Evolutionary conservation across 768 basidiomycete species (phyloP).

Genomic region (Hortiboletus flavorubellus): DNA sequence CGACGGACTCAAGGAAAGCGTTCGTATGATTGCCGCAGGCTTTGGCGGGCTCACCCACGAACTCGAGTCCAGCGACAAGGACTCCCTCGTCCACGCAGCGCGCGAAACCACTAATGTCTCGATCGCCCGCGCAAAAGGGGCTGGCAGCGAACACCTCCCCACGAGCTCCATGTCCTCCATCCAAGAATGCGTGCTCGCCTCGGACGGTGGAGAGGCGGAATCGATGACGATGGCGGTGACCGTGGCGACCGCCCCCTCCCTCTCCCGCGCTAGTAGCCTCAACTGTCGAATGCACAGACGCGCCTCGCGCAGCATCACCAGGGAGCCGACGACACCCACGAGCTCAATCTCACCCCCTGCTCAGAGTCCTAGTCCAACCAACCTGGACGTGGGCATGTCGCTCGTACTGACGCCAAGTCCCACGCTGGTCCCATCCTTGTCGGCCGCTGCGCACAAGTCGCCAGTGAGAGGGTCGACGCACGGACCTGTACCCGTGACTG

Average conservation of each 20-base stretch:
- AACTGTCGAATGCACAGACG: conserved; percentile 15
- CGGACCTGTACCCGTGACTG: conserved; percentile 24
- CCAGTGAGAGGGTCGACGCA: not conserved
- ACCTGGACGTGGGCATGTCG: conserved; percentile 11
- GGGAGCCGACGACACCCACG: not conserved
- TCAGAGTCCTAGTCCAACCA: not conserved
- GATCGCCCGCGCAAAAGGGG: conserved; percentile 20
- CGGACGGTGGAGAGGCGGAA: not conserved
- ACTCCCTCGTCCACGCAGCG: not conserved
- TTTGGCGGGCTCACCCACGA: conserved; percentile 25
- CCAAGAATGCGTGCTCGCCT: conserved; percentile 21
- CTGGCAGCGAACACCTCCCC: conserved; percentile 37
- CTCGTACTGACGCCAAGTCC: conserved; percentile 13
- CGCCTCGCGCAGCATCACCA: not conserved
- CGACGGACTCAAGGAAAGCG: conserved; percentile 64
- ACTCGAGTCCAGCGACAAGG: not conserved
- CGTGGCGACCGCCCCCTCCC: not conserved
- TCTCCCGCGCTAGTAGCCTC: conserved; percentile 19
- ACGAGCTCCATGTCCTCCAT: conserved; percentile 47
- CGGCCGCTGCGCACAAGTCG: not conserved
- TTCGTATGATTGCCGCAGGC: conserved; percentile 55
- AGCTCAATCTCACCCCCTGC: not conserved
- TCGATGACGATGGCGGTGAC: not conserved
- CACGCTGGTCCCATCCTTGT: not conserved
- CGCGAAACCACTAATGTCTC: conserved; percentile 21